Percentiles rank a stretch among this genome's conserved stretches.
Conservation (phyloP, 768 basidiomycete species). For the Tricholoma furcatifolium region DNA sequence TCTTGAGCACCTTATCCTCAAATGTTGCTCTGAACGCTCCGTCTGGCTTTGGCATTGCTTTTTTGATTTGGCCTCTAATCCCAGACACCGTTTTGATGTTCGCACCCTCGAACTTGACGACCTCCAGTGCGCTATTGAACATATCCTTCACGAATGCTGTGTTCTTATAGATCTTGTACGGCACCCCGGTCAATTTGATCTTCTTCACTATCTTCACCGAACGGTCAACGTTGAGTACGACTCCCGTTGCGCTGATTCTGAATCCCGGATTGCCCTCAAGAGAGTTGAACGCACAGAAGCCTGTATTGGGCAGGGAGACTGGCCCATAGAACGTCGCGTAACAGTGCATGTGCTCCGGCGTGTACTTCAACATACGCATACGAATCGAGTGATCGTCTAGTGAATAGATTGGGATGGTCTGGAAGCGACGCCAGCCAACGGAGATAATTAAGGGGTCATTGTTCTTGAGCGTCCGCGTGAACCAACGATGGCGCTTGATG, state of each 20-base stretch:
- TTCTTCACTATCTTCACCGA: constrained; percentile 98
- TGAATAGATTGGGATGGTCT: constrained; percentile 92
- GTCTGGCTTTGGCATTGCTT: constrained; percentile 91
- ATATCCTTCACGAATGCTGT: constrained; percentile 98
- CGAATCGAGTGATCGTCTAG: constrained; percentile 97
- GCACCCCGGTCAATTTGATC: constrained; percentile 91
- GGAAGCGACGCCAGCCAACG: constrained; percentile 97
- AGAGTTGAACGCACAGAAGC: constrained; percentile 96
- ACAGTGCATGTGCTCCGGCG: constrained; percentile 99
- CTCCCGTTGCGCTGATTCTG: constrained; percentile 89
- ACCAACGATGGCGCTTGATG: constrained; percentile 97
- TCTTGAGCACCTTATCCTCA: constrained; percentile 96
- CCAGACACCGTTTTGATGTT: constrained; percentile 94
- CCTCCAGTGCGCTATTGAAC: constrained; percentile 91
- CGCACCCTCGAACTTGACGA: constrained; percentile 99
- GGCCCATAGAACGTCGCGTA: constrained; percentile 98
- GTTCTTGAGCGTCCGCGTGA: constrained; percentile 85
- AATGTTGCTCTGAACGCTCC: constrained; percentile 96
- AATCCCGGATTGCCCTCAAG: constrained; percentile 71
- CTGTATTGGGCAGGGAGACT: constrained; percentile 87
- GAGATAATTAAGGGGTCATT: constrained; percentile 97
- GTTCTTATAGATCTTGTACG: constrained; percentile 98
- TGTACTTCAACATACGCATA: constrained; percentile 99
- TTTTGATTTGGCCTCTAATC: constrained; percentile 95
- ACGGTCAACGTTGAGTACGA: constrained; percentile 90